phyloP scores from a whole-genome alignment of 179 eudicot species.

The Heliamphora pulchella region DNA sequence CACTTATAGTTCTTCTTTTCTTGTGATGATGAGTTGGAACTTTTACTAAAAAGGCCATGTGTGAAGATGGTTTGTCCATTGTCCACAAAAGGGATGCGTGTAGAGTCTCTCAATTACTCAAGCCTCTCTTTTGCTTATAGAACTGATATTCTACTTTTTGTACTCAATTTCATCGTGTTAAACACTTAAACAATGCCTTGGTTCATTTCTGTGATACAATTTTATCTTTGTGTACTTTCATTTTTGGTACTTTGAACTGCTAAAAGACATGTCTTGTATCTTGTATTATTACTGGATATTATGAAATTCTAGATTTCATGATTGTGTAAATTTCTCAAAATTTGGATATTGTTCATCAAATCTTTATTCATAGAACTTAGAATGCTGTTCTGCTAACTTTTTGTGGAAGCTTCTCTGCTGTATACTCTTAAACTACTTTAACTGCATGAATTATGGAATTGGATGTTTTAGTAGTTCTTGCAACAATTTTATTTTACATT shows the following conservation, averaged over 20 bases:
- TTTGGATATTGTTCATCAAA: not conserved
- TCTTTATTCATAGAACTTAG: not conserved
- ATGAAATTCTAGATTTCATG: not conserved
- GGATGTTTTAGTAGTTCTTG: not conserved
- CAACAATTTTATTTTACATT: constrained; percentile 1
- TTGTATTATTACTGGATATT: not conserved
- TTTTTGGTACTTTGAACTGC: not conserved
- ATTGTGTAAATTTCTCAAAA: not conserved
- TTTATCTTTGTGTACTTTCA: not conserved
- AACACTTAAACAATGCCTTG: not conserved
- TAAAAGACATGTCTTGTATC: not conserved
- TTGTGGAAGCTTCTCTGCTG: not conserved
- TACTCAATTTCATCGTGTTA: not conserved
- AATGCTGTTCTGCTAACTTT: not conserved
- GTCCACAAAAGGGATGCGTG: not conserved
- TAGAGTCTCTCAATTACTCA: not conserved
- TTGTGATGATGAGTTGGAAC: not conserved
- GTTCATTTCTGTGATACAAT: not conserved
- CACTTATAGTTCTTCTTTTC: not conserved
- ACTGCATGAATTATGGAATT: not conserved
- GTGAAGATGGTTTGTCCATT: not conserved
- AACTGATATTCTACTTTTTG: not conserved
- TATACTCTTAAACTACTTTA: not conserved
- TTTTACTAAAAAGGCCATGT: not conserved
- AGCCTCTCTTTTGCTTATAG: not conserved